Base-by-base conservation (phyloP, 129 eudicot genomes). In the Artemisia tridentata region DNA sequence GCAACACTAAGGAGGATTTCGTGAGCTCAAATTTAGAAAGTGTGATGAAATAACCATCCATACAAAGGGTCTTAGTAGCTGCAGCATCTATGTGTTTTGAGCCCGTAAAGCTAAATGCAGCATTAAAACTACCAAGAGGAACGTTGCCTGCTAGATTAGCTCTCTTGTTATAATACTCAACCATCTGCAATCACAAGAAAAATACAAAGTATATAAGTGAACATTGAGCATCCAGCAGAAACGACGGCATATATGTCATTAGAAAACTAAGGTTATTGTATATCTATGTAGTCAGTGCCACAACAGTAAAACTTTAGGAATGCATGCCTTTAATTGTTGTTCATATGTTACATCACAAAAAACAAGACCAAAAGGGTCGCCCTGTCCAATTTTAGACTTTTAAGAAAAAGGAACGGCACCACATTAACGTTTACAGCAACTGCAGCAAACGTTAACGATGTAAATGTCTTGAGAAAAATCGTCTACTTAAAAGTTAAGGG, bases 81-180 rank as follows among this genome's bases (percentile, higher is more conserved):
- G 89, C 85, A 74, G 86, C 80, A 80, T 92, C 98, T 25, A 85
- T 52, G 59, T 86, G 83, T 83, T 82, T 88, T 23, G 88, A 86
- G 48, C 95, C 95, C 60, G 91, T 86, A 61, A 78, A 87, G 65
- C 88, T 88, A 77, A 88, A 92, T 29, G 96, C 91, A 73, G 86
- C 85, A 81, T 88, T 92, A 76, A 92, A 92, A 80, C 96, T 84
- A 69, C 98, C 98, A 55, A 92, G 89, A 72, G 98, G 96, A 69
- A 84, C 27, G 8, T 75, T 63, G 14, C 87, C 95, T 14, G 85
- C 72, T 65, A 92, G 63, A 77, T 82, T 73, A 56, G 95, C 95
- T 75, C 79, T 92, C 73, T 85, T 84, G 81, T 92, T 92, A 81
- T 80, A 84, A 67, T 88, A 86, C 75, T 86, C 96, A 45, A 81